These are phyloP conservation scores for Pseudocercospora macadamiae DNA, from an alignment of 2,329 filamentous ascomycete species.

Conservation along the genomic window DNA sequence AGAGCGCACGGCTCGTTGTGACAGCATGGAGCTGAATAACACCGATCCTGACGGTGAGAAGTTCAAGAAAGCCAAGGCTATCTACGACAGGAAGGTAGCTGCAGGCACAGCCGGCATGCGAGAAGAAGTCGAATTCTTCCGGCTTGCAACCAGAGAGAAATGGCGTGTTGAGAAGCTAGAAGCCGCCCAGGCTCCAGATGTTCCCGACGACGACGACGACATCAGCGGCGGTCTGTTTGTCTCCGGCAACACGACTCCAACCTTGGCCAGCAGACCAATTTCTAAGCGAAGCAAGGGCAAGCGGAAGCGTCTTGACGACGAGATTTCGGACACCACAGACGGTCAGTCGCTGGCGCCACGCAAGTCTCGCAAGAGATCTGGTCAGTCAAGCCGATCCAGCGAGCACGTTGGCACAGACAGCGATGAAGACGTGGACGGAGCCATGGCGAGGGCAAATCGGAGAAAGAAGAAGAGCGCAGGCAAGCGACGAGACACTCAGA, in stretches of 20 bases:
- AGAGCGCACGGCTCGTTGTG: background rate
- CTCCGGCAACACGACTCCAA: background rate
- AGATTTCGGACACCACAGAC: background rate
- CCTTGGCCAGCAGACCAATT: no score
- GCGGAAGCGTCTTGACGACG: constrained; percentile 9
- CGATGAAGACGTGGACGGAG: constrained; percentile 16
- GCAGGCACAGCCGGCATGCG: constrained; percentile 16
- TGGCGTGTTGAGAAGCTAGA: constrained; percentile 21
- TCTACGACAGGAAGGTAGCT: constrained; percentile 16
- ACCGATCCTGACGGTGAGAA: constrained; percentile 1
- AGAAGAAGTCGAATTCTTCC: constrained; percentile 32
- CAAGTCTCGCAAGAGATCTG: background rate
- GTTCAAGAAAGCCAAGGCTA: constrained; percentile 13
- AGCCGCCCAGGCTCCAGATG: constrained; percentile 16
- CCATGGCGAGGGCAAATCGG: constrained; percentile 6
- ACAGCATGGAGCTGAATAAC: background rate
- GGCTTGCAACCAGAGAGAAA: constrained; percentile 22
- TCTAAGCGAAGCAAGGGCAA: constrained; percentile 5
- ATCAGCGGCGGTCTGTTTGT: constrained; percentile 19
- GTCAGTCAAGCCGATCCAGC: background rate
- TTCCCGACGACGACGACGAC: background rate
- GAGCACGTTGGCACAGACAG: background rate
- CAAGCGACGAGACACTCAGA: constrained; percentile 14
- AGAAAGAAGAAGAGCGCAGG: constrained; percentile 12
- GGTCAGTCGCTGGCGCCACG: background rate